Percentiles rank a stretch among this genome's conserved stretches.
phyloP scores from a whole-genome alignment of 2,329 filamentous ascomycete species.

The Lecanoromycetidae sp. region DNA sequence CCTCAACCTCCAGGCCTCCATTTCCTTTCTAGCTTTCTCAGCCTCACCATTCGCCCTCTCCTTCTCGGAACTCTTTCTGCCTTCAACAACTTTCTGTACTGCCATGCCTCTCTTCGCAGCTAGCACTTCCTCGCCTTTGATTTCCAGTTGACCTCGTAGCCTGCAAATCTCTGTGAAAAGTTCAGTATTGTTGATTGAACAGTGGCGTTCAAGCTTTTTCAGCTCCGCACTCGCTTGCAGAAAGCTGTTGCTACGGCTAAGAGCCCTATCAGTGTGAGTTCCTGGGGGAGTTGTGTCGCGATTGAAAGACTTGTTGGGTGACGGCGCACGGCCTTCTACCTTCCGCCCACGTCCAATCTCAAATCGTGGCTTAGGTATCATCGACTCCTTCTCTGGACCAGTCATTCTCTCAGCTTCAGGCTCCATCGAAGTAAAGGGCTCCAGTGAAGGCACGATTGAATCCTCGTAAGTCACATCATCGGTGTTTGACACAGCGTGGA shows the following conservation, averaged over 20 bases:
- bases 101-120: constrained; percentile 38
- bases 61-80: constrained; percentile 34
- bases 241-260: constrained; percentile 4
- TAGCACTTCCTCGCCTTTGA: constrained; percentile 35
- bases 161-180: constrained; percentile 40
- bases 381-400: constrained; percentile 1
- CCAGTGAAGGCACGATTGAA: too few species aligned
- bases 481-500: background rate
- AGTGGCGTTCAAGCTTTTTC: constrained; percentile 7
- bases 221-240: constrained; percentile 1
- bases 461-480: too few species aligned
- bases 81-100: too few species aligned
- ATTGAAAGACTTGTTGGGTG: constrained; percentile 1
- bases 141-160: constrained; percentile 38
- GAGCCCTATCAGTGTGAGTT: too few species aligned
- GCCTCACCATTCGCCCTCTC: constrained; percentile 40
- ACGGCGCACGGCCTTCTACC: constrained; percentile 3
- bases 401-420: too few species aligned
- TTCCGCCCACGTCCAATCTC: constrained; percentile 10
- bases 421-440: background rate
- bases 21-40: constrained; percentile 32
- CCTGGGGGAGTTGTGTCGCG: too few species aligned
- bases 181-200: constrained; percentile 22
- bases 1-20: constrained; percentile 41
- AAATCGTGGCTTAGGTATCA: constrained; percentile 13